A percentile compares a stretch with the other conserved stretches of the same genome.
These are phyloP conservation scores for Amaranthus cruentus DNA, from an alignment of 148 eudicot species.

Conservation along the genomic window DNA sequence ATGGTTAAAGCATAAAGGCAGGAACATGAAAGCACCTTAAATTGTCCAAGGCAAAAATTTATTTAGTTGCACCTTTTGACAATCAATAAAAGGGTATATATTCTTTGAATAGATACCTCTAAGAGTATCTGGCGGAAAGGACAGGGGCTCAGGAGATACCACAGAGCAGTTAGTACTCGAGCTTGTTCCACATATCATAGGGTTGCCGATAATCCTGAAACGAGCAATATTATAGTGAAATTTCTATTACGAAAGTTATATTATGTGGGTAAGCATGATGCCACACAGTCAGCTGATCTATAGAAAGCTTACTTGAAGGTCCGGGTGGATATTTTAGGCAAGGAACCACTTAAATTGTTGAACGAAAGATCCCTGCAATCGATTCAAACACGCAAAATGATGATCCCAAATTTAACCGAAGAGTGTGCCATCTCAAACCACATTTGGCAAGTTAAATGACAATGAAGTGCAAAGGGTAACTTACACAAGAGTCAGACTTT, in stretches of 20 bases:
- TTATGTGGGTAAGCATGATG: neutral
- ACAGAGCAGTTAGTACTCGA: slow-evolving; percentile 61
- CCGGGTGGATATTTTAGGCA: slow-evolving; percentile 75
- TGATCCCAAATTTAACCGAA: neutral
- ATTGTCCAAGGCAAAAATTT: neutral
- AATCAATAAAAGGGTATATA: neutral
- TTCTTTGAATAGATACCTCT: slow-evolving; percentile 30
- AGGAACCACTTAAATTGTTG: slow-evolving; percentile 78
- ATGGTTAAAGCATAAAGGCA: neutral
- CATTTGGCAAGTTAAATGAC: neutral
- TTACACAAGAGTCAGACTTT: slow-evolving; percentile 80
- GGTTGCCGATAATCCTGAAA: slow-evolving; percentile 74
- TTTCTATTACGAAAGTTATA: neutral
- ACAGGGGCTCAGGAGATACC: slow-evolving; percentile 62
- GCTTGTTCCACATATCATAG: slow-evolving; percentile 57
- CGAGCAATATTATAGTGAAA: slow-evolving; percentile 11
- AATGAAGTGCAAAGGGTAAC: slow-evolving; percentile 20
- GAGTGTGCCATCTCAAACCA: neutral
- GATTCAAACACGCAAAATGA: neutral
- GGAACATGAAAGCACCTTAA: neutral
- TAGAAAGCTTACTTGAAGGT: slow-evolving; percentile 58
- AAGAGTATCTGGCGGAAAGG: slow-evolving; percentile 60
- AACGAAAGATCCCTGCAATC: slow-evolving; percentile 71
- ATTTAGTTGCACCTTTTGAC: neutral
- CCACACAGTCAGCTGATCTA: neutral